A percentile compares a stretch with the other conserved stretches of the same genome.
Conservation (phyloP, 208 protist genomes). For the Spongospora subterranea region DNA sequence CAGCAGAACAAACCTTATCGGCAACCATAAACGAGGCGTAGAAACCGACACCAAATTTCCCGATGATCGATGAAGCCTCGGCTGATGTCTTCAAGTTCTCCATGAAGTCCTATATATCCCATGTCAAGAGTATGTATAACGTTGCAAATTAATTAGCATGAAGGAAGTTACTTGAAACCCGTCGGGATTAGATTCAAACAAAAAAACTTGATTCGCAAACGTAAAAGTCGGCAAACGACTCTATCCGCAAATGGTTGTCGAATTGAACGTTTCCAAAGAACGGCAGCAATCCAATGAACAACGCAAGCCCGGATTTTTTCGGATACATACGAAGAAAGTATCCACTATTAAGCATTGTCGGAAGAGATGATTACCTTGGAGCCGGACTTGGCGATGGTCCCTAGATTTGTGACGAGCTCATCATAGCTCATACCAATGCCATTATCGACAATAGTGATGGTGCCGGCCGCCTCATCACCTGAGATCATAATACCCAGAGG, state of each 20-base stretch:
- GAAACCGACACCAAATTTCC: conserved; percentile 97
- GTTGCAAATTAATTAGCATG: too few species aligned
- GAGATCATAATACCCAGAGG: conserved; percentile 72
- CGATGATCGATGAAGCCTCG: conserved; percentile 72
- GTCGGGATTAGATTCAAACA: too few species aligned
- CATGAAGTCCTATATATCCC: neutral
- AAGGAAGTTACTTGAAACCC: too few species aligned
- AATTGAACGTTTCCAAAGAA: too few species aligned
- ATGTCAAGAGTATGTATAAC: too few species aligned
- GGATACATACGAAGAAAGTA: too few species aligned
- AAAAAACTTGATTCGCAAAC: too few species aligned
- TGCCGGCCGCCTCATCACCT: conserved; percentile 88
- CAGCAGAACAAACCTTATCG: conserved; percentile 74
- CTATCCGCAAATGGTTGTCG: too few species aligned
- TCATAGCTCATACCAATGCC: conserved; percentile 95
- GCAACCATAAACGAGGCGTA: conserved; percentile 95
- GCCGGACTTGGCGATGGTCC: conserved; percentile 84
- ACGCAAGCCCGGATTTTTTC: too few species aligned
- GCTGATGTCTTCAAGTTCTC: neutral
- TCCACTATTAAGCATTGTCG: too few species aligned
- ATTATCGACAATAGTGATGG: conserved; percentile 88
- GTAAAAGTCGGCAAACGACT: too few species aligned
- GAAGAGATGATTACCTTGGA: conserved; percentile 67
- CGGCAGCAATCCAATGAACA: too few species aligned
- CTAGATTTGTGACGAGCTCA: conserved; percentile 92